Percentiles rank a stretch among this genome's conserved stretches.
Evolutionary conservation across 129 eudicot genomes (phyloP).

Genomic region (Dittrichia graveolens): DNA sequence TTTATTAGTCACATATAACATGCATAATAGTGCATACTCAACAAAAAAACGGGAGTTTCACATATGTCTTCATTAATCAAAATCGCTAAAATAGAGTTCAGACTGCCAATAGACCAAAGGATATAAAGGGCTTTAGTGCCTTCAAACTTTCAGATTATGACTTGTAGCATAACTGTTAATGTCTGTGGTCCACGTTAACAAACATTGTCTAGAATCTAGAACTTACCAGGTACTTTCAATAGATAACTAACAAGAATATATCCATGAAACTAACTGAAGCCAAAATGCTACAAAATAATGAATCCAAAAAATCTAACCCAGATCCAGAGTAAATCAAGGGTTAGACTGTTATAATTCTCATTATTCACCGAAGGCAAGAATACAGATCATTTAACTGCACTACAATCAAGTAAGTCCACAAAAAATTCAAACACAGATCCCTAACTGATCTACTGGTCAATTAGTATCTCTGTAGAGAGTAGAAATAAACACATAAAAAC

Average conservation of each 20-base stretch:
- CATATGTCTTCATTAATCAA: conserved; percentile 1
- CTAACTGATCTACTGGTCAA: conserved; percentile 5
- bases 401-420: conserved; percentile 21
- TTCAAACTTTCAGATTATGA: conserved; percentile 1
- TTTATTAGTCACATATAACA: conserved; percentile 17
- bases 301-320: not conserved
- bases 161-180: not conserved
- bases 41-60: not conserved
- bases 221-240: not conserved
- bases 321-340: conserved; percentile 1
- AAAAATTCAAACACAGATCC: conserved; percentile 25
- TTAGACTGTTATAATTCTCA: not conserved
- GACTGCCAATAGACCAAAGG: not conserved
- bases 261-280: not conserved
- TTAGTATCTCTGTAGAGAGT: not conserved
- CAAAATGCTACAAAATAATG: conserved; percentile 2
- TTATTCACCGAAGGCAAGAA: conserved; percentile 8
- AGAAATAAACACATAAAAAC: conserved; percentile 14
- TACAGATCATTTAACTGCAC: conserved; percentile 4
- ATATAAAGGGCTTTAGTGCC: not conserved
- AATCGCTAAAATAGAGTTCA: not conserved
- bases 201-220: not conserved
- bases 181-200: not conserved
- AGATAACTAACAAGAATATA: conserved; percentile 7
- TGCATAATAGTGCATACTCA: conserved; percentile 3